Base-by-base conservation (phyloP, 495 filamentous ascomycete genomes). In the Penicillium macrosclerotiorum region DNA sequence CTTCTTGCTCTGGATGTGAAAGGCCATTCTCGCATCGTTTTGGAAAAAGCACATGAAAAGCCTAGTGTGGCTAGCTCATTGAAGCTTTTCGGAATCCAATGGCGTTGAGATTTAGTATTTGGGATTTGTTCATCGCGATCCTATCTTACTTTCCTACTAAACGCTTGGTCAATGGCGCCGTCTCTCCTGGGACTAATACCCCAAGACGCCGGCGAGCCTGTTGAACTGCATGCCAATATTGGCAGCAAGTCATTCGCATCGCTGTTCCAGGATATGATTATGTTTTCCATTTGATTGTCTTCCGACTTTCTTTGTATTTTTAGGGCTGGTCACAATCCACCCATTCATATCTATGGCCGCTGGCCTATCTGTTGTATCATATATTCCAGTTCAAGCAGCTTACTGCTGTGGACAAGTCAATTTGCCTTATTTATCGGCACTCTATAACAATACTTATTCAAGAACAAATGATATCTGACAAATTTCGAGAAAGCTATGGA, bases 1-100 rank as follows among this genome's bases (percentile, higher is more conserved):
- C 84, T 88, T 57, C 74, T 98, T 25, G 84, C 78, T 19, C 50
- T 98, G 36, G 92, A 97, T 68, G 81, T 95, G 4, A 75, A 75
- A 44, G 85, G 73, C 1, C 71, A 75, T 48, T 66, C 72, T 17
- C 68, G 74, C 7, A 52, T 77, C n/a, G 52, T 72, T n/a, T 67
- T 78, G 2, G 75, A 78, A 49, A 67, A 76, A 24, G 67, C 64
- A 12, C 51, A 55, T 8, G 69, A 74, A 31, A 68, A 66, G 39
- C 53, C 56, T 29, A 72, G 55, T 31, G 67, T 66, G 22, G 59
- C 63, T 17, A 63, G 63, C 32, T 63, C 70, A 13, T 42, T 78
- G 54, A 76, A 72, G 45, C 63, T 78, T 16, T 70, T 79, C 20
- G 76, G 76, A 34, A 73, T 78, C 20, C 73, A 73, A 46, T 79